A percentile compares a stretch with the other conserved stretches of the same genome.
These are phyloP conservation scores for Telopea speciosissima DNA, from an alignment of 177 flowering plant genomes.

Conservation along the genomic window DNA sequence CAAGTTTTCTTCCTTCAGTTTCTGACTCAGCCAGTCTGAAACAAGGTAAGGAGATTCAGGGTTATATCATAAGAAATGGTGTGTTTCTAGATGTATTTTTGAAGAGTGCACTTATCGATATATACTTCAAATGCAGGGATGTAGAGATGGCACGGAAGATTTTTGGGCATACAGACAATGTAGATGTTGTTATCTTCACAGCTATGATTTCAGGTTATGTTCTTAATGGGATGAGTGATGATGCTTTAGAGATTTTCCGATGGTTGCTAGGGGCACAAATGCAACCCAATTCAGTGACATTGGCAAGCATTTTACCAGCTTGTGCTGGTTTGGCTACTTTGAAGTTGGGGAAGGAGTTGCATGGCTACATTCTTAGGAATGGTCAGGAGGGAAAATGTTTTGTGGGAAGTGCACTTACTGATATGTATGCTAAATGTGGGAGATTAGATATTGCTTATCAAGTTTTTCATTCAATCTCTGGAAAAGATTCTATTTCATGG, in stretches of 20 bases:
- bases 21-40: slow-evolving; percentile 30
- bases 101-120: slow-evolving; percentile 71
- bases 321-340: slow-evolving; percentile 56
- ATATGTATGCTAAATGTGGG: slow-evolving; percentile 83
- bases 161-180: slow-evolving; percentile 26
- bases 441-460: slow-evolving; percentile 47
- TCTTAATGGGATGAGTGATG: slow-evolving; percentile 53
- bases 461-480: slow-evolving; percentile 30
- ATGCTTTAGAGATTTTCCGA: slow-evolving; percentile 49
- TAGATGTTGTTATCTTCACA: slow-evolving; percentile 61
- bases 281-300: slow-evolving; percentile 53
- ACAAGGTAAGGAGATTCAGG: slow-evolving; percentile 64
- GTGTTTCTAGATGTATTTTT: slow-evolving; percentile 55
- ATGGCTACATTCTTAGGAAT: slow-evolving; percentile 45
- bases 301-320: slow-evolving; percentile 68
- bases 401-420: slow-evolving; percentile 50
- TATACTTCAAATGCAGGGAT: slow-evolving; percentile 66
- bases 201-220: slow-evolving; percentile 79
- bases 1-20: slow-evolving; percentile 67
- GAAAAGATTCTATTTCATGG: slow-evolving; percentile 55
- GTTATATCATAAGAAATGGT: slow-evolving; percentile 52
- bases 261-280: slow-evolving; percentile 32
- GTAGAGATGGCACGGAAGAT: slow-evolving; percentile 52
- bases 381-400: slow-evolving; percentile 31
- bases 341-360: slow-evolving; percentile 67